Evolutionary conservation across 768 basidiomycete species (phyloP).

Genomic region (Hemileccinum rubropunctum): DNA sequence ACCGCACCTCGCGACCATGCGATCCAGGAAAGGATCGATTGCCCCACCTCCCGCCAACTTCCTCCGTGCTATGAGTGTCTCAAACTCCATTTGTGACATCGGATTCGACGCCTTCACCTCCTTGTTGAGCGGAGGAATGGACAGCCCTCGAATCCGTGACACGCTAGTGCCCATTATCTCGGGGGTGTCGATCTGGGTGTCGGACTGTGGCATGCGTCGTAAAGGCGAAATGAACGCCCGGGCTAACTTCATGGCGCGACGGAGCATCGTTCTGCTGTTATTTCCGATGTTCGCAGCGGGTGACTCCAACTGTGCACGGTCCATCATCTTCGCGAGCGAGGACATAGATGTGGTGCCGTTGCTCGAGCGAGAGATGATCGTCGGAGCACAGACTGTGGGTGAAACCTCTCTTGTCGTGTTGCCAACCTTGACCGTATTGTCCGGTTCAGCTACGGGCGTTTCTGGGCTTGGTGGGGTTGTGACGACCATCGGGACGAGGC

Average conservation of each 20-base stretch:
- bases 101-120: not conserved
- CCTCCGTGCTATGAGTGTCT: not conserved
- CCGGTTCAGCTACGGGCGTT: not conserved
- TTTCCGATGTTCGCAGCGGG: too few species aligned
- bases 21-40: not conserved
- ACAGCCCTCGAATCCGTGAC: not conserved
- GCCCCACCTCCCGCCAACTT: not conserved
- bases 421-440: too few species aligned
- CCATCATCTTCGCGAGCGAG: not conserved
- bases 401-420: not conserved
- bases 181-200: too few species aligned
- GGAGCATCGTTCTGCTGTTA: not conserved
- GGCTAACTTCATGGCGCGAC: not conserved
- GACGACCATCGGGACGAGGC: not conserved
- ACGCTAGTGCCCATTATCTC: not conserved
- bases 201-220: not conserved
- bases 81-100: conserved; percentile 2
- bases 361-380: not conserved
- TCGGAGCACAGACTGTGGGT: not conserved
- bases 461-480: not conserved
- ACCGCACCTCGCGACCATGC: not conserved
- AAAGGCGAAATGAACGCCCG: not conserved
- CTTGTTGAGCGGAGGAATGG: conserved; percentile 2
- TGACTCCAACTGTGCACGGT: not conserved
- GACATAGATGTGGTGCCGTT: not conserved